Evolutionary conservation across 2,329 filamentous ascomycete genomes (phyloP).

Genomic region (Pestalotiopsis sp.): DNA sequence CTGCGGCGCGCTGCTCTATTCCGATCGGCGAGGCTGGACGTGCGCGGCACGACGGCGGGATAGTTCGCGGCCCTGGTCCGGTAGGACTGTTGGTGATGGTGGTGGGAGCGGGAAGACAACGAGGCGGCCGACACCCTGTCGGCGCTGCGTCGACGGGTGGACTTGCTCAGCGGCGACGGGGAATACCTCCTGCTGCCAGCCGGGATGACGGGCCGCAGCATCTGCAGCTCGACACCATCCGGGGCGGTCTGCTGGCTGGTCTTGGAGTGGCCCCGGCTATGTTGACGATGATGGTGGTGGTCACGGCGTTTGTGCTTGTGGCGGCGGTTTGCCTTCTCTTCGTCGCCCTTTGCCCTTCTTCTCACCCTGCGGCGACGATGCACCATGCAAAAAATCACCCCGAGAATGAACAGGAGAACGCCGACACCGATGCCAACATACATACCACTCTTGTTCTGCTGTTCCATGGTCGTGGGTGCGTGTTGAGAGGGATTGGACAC

Average conservation of each 20-base stretch:
- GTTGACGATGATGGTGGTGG: not conserved
- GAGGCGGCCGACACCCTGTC: not conserved
- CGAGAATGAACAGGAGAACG: not conserved
- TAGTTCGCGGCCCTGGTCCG: not conserved
- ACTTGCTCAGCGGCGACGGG: not conserved
- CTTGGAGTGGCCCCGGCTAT: not conserved
- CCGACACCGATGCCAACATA: not conserved
- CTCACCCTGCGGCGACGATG: not conserved
- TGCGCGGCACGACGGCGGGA: not conserved
- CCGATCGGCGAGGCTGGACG: not conserved
- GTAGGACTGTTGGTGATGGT: not conserved
- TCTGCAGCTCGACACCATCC: not conserved
- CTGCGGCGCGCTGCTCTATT: not conserved
- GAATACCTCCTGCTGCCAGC: not conserved
- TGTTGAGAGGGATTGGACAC: not conserved
- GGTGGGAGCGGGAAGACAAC: not conserved
- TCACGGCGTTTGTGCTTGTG: not conserved
- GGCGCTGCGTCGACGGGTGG: not conserved
- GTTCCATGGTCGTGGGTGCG: not conserved
- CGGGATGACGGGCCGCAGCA: not conserved
- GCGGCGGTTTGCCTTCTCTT: not conserved
- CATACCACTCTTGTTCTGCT: not conserved
- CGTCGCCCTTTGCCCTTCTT: not conserved
- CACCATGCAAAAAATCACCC: not conserved
- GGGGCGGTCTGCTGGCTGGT: not conserved